phyloP scores from a whole-genome alignment of 2,329 filamentous ascomycete genomes.

The Penicillium crustosum region DNA sequence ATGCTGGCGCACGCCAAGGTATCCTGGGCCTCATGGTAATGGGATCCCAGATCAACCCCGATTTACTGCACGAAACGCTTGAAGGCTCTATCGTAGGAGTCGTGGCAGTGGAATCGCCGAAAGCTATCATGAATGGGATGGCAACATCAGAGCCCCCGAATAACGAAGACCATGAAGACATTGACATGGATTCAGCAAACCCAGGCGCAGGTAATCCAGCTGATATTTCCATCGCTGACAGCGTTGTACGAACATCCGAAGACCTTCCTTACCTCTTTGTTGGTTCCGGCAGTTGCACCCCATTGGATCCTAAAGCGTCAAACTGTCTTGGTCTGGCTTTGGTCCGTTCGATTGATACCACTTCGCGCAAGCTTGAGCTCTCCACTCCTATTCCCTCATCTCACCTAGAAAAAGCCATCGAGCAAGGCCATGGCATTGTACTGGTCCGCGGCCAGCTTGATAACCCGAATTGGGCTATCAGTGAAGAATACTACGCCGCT shows the following conservation, averaged over 20 bases:
- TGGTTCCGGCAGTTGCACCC: slow-evolving; percentile 42
- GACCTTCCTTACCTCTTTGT: slow-evolving; percentile 53
- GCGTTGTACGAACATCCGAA: slow-evolving; percentile 45
- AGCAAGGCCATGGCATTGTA: slow-evolving; percentile 44
- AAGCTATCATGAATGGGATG: slow-evolving; percentile 28
- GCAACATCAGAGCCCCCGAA: slow-evolving; percentile 3
- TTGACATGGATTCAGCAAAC: slow-evolving; percentile 21
- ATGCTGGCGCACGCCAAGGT: slow-evolving; percentile 45
- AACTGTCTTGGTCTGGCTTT: slow-evolving; percentile 53
- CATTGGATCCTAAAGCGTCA: slow-evolving; percentile 50
- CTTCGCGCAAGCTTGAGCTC: slow-evolving; percentile 44
- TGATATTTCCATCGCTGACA: slow-evolving; percentile 6
- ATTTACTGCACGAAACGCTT: slow-evolving; percentile 52
- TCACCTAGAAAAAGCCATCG: slow-evolving; percentile 31
- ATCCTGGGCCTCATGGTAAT: slow-evolving; percentile 55
- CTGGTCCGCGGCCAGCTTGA: slow-evolving; percentile 50
- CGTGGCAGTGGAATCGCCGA: slow-evolving; percentile 48
- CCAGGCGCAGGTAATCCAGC: neutral
- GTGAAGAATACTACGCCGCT: slow-evolving; percentile 44
- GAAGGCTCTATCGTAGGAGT: slow-evolving; percentile 57
- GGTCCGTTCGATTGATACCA: slow-evolving; percentile 43
- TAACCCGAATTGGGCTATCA: slow-evolving; percentile 48
- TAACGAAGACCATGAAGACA: slow-evolving; percentile 16
- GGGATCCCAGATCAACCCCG: slow-evolving; percentile 50
- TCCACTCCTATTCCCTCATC: slow-evolving; percentile 49